Evolutionary conservation across 352 stramenopile genomes (phyloP).

Genomic region (Phytophthora melonis): DNA sequence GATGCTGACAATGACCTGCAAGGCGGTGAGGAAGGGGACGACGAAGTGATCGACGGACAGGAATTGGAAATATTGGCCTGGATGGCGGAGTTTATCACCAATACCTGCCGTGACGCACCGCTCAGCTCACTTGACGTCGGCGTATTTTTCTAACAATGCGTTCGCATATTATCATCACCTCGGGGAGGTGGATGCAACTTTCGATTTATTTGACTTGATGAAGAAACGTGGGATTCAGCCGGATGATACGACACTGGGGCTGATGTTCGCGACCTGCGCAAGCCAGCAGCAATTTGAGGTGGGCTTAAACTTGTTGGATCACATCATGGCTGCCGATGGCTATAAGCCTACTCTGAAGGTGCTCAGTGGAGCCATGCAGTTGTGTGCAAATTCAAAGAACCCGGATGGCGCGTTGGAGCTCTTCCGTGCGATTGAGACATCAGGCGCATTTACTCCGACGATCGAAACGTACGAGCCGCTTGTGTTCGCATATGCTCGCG

Average conservation of each 20-base stretch:
- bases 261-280: slow-evolving; percentile 70
- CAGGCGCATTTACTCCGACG: slow-evolving; percentile 41
- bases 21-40: slow-evolving; percentile 13
- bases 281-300: slow-evolving; percentile 54
- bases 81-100: slow-evolving; percentile 53
- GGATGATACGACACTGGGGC: slow-evolving; percentile 57
- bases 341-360: slow-evolving; percentile 58
- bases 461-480: slow-evolving; percentile 56
- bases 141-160: slow-evolving; percentile 73
- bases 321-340: slow-evolving; percentile 53
- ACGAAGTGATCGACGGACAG: slow-evolving; percentile 30
- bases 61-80: slow-evolving; percentile 31
- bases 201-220: slow-evolving; percentile 75
- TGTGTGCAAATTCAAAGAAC: slow-evolving; percentile 59
- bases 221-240: slow-evolving; percentile 47
- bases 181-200: slow-evolving; percentile 55
- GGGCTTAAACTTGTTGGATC: slow-evolving; percentile 69
- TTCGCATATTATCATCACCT: slow-evolving; percentile 70
- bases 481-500: slow-evolving; percentile 59
- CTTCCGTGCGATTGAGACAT: slow-evolving; percentile 60
- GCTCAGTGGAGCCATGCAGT: slow-evolving; percentile 60
- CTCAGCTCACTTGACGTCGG: slow-evolving; percentile 45
- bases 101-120: slow-evolving; percentile 54
- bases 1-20: background rate
- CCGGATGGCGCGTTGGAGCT: slow-evolving; percentile 58